Conservation (phyloP, 352 stramenopile genomes). For the Pythium sp. region DNA sequence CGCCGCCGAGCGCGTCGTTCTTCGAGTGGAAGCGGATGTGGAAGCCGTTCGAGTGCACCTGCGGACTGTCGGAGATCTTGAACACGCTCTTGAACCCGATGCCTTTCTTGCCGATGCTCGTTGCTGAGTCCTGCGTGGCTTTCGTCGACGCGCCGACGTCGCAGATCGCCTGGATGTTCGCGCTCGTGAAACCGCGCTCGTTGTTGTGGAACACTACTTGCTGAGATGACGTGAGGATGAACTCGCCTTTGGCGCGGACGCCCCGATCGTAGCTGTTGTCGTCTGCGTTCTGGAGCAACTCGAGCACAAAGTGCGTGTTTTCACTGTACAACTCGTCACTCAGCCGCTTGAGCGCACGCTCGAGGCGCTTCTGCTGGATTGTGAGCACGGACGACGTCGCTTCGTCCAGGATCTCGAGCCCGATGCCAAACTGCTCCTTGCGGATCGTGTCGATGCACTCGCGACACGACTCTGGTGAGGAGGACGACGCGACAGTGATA, state of each 20-base stretch:
- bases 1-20: slow-evolving; percentile 34
- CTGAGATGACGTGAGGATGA: slow-evolving; percentile 44
- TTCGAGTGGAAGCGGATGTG: slow-evolving; percentile 80
- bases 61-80: slow-evolving; percentile 75
- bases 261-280: slow-evolving; percentile 64
- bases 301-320: slow-evolving; percentile 87
- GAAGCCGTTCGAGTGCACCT: slow-evolving; percentile 89
- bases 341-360: slow-evolving; percentile 79
- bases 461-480: slow-evolving; percentile 27
- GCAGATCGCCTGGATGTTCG: slow-evolving; percentile 83
- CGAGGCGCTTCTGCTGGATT: slow-evolving; percentile 76
- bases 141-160: slow-evolving; percentile 87
- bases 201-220: slow-evolving; percentile 86
- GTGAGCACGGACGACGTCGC: slow-evolving; percentile 52
- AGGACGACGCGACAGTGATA: background rate
- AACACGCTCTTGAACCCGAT: slow-evolving; percentile 93
- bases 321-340: slow-evolving; percentile 87
- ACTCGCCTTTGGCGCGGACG: slow-evolving; percentile 52
- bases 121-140: slow-evolving; percentile 23
- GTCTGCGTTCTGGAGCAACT: slow-evolving; percentile 87
- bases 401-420: slow-evolving; percentile 56
- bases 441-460: slow-evolving; percentile 63
- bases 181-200: slow-evolving; percentile 68
- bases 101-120: slow-evolving; percentile 88
- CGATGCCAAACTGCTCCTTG: slow-evolving; percentile 77